A percentile compares a stretch with the other conserved stretches of the same genome.
Evolutionary conservation across 345 rosid species (phyloP).

Genomic region (Firmiana major): DNA sequence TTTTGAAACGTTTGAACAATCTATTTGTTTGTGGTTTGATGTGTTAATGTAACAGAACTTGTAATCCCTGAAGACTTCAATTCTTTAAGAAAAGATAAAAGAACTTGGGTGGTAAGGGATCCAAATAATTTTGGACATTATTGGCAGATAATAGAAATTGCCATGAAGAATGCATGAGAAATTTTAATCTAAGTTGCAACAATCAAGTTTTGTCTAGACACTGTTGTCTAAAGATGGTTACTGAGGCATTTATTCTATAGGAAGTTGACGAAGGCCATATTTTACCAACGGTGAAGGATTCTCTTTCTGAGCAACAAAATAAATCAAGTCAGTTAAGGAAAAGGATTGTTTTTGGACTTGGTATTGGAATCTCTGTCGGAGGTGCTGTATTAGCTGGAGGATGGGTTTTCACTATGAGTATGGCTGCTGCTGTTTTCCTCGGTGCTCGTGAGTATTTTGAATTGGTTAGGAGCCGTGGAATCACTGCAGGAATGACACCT

Average conservation of each 20-base stretch:
- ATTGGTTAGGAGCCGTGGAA: constrained; percentile 78
- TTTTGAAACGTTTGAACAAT: not conserved
- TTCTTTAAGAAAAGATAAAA: not conserved
- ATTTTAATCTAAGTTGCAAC: constrained; percentile 5
- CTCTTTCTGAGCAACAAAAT: constrained; percentile 32
- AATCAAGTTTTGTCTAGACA: not conserved
- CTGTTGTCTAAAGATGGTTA: not conserved
- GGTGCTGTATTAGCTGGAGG: constrained; percentile 84
- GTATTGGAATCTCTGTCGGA: constrained; percentile 68
- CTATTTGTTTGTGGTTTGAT: not conserved
- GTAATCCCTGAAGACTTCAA: not conserved
- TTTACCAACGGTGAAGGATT: constrained; percentile 20
- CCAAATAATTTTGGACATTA: constrained; percentile 26
- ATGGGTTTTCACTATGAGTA: constrained; percentile 65
- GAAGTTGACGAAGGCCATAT: constrained; percentile 36
- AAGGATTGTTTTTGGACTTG: constrained; percentile 74
- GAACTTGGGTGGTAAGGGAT: not conserved
- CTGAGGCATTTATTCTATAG: constrained; percentile 28
- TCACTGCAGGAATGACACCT: constrained; percentile 89
- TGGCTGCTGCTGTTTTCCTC: constrained; percentile 66
- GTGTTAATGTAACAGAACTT: constrained; percentile 9
- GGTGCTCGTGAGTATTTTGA: constrained; percentile 85
- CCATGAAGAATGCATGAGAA: constrained; percentile 17
- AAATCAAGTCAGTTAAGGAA: constrained; percentile 77
- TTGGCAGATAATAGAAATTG: constrained; percentile 32